phyloP scores from a whole-genome alignment of 352 stramenopile species.

The Phytophthora palmivora region DNA sequence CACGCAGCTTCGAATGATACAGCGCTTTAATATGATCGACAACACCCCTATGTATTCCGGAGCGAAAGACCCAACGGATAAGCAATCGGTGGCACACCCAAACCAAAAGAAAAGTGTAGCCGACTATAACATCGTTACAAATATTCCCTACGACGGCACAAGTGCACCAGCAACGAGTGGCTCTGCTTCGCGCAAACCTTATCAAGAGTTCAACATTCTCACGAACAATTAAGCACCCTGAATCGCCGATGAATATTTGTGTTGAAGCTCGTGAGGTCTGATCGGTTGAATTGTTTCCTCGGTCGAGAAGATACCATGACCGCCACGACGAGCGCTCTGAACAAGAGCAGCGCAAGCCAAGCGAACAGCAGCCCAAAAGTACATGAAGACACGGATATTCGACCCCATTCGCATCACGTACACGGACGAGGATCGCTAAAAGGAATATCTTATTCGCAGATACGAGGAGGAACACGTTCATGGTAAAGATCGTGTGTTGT shows the following conservation, averaged over 20 bases:
- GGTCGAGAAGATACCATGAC: conserved; percentile 52
- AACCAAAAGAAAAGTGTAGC: conserved; percentile 42
- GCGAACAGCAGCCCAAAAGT: conserved; percentile 62
- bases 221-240: conserved; percentile 66
- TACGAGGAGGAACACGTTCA: conserved; percentile 51
- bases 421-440: conserved; percentile 64
- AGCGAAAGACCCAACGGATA: conserved; percentile 54
- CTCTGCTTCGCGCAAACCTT: conserved; percentile 42
- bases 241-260: conserved; percentile 3
- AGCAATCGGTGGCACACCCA: conserved; percentile 38
- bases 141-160: conserved; percentile 33
- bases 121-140: conserved; percentile 77
- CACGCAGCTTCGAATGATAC: conserved; percentile 64
- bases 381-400: conserved; percentile 70
- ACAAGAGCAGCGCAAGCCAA: conserved; percentile 52
- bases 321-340: conserved; percentile 51
- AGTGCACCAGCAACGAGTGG: conserved; percentile 10
- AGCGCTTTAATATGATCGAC: conserved; percentile 76
- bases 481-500: conserved; percentile 53
- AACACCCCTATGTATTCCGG: conserved; percentile 62
- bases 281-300: conserved; percentile 3
- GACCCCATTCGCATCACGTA: conserved; percentile 70
- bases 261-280: conserved; percentile 12
- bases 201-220: conserved; percentile 77
- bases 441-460: conserved; percentile 48